Evolutionary conservation across 1,284 basidiomycete species (phyloP), one percentile per base, ranked within the genome.

Genomic region (Vanrija sp.): DNA sequence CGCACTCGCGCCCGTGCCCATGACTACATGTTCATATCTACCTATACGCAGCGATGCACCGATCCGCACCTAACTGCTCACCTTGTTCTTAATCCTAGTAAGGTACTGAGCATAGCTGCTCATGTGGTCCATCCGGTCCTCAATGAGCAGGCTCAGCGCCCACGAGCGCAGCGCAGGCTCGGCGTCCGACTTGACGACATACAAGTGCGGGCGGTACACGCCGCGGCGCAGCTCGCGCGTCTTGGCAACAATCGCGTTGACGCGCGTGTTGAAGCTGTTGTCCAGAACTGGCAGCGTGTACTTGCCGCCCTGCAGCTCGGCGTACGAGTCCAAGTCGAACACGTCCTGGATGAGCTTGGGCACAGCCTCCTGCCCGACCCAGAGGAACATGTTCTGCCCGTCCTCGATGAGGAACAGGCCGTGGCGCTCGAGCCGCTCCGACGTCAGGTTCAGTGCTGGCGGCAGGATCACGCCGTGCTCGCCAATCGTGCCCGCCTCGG

Each of bases 331-430:
- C 41, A 96, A 80, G 69, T 90, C 86, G 76, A 99, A 98, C 9
- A 98, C 95, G 67, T 99, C 96, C 79, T 87, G 80, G 55, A 97
- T 80, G 47, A 98, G 84, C 69, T 95, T 89, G 3, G 94, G 91
- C 19, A 98, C 93, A 5, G 96, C 92, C 69, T 98, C 95, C 27
- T 94, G 85, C 7, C 96, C 96, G 49, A 99, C 84, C 89, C 92
- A 98, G 43, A 98, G 81, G 85, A 98, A 98, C 66, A 98, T 89
- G 45, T 90, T 94, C 77, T 98, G 96, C 0, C 90, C 90, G 72
- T 98, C 94, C 75, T 98, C 96, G 63, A 99, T 95, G 59, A 99
- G 77, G 83, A 88, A 98, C 49, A 99, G 80, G 49, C 96, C 96
- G 68, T 98, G 94, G 51, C 94, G 81, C 76, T 98, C 94, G 49